Evolutionary conservation across 108 stramenopile species (phyloP).

Genomic region (Skeletonema menzelii): DNA sequence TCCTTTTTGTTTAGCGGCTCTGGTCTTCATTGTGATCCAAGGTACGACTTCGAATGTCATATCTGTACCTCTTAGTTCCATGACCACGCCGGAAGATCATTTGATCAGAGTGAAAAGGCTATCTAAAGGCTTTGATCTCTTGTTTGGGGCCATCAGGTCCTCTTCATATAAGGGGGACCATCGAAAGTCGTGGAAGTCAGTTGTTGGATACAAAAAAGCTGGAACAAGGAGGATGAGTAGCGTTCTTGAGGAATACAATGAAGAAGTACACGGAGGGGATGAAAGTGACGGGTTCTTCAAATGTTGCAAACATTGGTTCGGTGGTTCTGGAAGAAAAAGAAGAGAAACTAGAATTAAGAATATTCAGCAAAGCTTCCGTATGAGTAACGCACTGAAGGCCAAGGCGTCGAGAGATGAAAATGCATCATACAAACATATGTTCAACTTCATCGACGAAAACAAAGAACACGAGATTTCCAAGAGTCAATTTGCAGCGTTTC

Average conservation of each 20-base stretch:
- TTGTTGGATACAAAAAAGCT: background rate
- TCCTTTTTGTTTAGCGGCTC: slow-evolving; percentile 36
- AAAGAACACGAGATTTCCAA: background rate
- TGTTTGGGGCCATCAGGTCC: slow-evolving; percentile 12
- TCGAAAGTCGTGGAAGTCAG: background rate
- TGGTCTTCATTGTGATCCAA: slow-evolving; percentile 41
- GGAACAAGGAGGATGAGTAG: background rate
- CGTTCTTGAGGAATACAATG: background rate
- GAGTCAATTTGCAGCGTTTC: slow-evolving; percentile 3
- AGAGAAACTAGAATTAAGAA: background rate
- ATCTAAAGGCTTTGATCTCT: slow-evolving; percentile 30
- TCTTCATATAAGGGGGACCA: background rate
- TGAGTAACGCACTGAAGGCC: background rate
- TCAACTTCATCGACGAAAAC: background rate
- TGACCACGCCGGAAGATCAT: slow-evolving; percentile 51
- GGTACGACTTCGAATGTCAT: slow-evolving; percentile 37
- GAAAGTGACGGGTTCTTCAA: background rate
- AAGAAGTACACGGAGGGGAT: background rate
- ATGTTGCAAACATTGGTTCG: background rate
- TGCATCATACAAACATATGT: background rate
- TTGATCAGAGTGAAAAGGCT: slow-evolving; percentile 14
- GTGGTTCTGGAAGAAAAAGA: background rate
- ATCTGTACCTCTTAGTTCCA: slow-evolving; percentile 43
- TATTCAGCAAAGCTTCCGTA: background rate
- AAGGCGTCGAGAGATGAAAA: background rate